Percentiles rank a stretch among this genome's conserved stretches.
phyloP scores from a whole-genome alignment of 495 filamentous ascomycete species.

The Neurospora tetraspora region DNA sequence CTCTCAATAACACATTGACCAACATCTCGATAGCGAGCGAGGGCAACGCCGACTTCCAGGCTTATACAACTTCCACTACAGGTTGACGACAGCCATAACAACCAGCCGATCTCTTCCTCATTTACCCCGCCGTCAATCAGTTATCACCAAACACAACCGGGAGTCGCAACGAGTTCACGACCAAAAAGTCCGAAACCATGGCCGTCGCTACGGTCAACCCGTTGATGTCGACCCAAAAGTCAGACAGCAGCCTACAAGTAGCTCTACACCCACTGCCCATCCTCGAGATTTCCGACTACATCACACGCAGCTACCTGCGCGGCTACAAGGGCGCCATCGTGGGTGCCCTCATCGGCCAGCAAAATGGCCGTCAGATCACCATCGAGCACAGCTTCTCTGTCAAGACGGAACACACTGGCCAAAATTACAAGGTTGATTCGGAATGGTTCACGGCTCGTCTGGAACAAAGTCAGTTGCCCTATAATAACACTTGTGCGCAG shows the following conservation, averaged over 20 bases:
- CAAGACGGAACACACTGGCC: constrained; percentile 41
- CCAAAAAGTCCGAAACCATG: constrained; percentile 1
- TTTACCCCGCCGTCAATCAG: background rate
- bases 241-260: constrained; percentile 70
- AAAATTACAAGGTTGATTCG: constrained; percentile 47
- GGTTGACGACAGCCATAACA: background rate
- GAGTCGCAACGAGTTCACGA: background rate
- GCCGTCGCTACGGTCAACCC: constrained; percentile 14
- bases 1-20: background rate
- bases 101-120: background rate
- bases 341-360: constrained; percentile 80
- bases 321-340: constrained; percentile 64
- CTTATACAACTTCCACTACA: background rate
- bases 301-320: constrained; percentile 79
- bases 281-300: constrained; percentile 93
- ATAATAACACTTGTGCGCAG: background rate
- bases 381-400: constrained; percentile 91
- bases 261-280: constrained; percentile 90
- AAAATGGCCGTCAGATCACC: constrained; percentile 80
- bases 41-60: background rate
- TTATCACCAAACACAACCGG: background rate
- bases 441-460: constrained; percentile 72
- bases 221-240: constrained; percentile 38
- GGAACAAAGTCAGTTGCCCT: constrained; percentile 60
- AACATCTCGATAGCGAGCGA: background rate